These are phyloP conservation scores for Cryptococcus hybrid DNA, from an alignment of 1,284 basidiomycete species.

Conservation along the genomic window DNA sequence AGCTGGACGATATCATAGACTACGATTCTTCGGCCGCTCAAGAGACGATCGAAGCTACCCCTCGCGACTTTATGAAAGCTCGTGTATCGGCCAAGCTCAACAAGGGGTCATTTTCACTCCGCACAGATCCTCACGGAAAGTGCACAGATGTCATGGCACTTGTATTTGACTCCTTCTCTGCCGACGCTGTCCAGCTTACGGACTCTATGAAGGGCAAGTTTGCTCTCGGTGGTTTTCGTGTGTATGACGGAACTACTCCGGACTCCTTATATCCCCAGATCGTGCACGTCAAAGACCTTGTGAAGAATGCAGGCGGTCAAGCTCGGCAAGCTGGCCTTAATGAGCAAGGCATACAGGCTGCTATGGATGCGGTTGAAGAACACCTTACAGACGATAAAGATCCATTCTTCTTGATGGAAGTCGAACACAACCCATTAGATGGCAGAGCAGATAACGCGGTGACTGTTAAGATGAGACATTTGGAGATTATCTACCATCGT, in stretches of 20 bases:
- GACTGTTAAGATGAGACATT: constrained; percentile 87
- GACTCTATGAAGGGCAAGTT: constrained; percentile 82
- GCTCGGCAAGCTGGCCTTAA: constrained; percentile 24
- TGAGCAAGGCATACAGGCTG: constrained; percentile 33
- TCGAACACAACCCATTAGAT: constrained; percentile 92
- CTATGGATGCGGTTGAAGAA: constrained; percentile 37
- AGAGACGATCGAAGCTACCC: constrained; percentile 60
- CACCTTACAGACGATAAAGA: constrained; percentile 52
- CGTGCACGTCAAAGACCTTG: constrained; percentile 75
- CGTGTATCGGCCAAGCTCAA: constrained; percentile 76
- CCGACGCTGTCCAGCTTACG: constrained; percentile 78
- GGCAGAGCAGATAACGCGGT: constrained; percentile 89
- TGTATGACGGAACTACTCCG: constrained; percentile 86
- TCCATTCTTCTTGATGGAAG: constrained; percentile 90
- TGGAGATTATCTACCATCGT: constrained; percentile 97
- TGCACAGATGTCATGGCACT: constrained; percentile 76
- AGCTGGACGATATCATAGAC: constrained; percentile 92
- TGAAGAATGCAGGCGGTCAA: constrained; percentile 16
- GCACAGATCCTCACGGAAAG: constrained; percentile 63
- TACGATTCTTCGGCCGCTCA: constrained; percentile 79
- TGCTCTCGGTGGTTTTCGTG: constrained; percentile 82
- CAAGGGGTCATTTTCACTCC: constrained; percentile 82
- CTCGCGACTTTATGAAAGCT: constrained; percentile 78
- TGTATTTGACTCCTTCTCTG: constrained; percentile 85
- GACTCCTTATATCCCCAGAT: constrained; percentile 87